phyloP scores from a whole-genome alignment of 2,329 filamentous ascomycete species.

The Xylariaceae sp. region DNA sequence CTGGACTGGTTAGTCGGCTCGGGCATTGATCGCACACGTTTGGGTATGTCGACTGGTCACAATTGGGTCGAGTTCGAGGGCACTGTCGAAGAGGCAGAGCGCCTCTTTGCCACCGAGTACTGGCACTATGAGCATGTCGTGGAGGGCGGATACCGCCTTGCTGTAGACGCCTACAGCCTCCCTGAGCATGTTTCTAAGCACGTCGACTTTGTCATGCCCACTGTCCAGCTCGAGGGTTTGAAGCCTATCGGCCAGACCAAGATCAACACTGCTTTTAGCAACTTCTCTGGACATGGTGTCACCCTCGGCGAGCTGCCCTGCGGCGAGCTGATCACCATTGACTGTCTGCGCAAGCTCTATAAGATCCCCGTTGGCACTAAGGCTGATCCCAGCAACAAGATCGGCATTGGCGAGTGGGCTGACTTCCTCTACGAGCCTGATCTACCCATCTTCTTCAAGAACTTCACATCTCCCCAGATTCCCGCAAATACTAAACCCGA shows the following conservation, averaged over 20 bases:
- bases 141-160: constrained; percentile 35
- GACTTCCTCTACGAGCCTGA: constrained; percentile 20
- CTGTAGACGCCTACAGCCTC: constrained; percentile 40
- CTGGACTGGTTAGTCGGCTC: constrained; percentile 50
- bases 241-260: constrained; percentile 16
- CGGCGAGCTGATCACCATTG: constrained; percentile 17
- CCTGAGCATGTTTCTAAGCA: constrained; percentile 35
- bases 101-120: constrained; percentile 49
- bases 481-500: constrained; percentile 14
- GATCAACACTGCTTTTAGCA: constrained; percentile 3
- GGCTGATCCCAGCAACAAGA: constrained; percentile 10
- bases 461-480: constrained; percentile 18
- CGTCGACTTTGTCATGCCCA: constrained; percentile 41
- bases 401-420: constrained; percentile 21
- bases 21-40: constrained; percentile 45
- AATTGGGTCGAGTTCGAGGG: constrained; percentile 54
- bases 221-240: constrained; percentile 34
- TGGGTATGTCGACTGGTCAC: constrained; percentile 47
- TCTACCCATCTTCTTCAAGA: constrained; percentile 19
- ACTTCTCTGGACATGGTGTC: constrained; percentile 11
- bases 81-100: constrained; percentile 49
- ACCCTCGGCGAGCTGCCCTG: constrained; percentile 16
- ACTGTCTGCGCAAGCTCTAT: constrained; percentile 19
- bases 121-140: constrained; percentile 33
- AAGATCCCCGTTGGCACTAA: constrained; percentile 16